Evolutionary conservation across 805 yeast species (phyloP), one percentile per base, ranked within the genome.

Genomic region (Starmerella asiatica): DNA sequence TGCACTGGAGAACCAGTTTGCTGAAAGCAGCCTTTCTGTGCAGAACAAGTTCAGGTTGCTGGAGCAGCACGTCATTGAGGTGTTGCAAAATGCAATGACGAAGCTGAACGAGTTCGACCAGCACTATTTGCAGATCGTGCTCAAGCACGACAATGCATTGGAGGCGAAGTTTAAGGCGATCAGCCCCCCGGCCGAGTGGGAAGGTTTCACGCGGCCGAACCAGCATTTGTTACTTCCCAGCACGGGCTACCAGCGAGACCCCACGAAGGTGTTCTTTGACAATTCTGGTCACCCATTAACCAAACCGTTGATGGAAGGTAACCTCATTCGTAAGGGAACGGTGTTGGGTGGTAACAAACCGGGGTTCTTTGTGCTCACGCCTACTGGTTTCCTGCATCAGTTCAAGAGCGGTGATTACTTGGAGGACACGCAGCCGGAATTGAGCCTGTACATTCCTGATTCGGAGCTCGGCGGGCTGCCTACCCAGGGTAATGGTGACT

Each of bases 381-480:
- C 63, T 26, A 44, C 70, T 0, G 59, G 65, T 18, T 68, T 60
- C 50, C 48, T 71, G 21, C 65, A 65, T 42, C 70, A 68, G 44
- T 46, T 31, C 55, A 65, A 65, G 42, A 59, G 70, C 12, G 59
- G 64, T 40, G 65, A 70, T 20, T 56, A 55, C 34, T 48, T 56
- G 32, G 54, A 53, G 40, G 72, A 68, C 44, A 56, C 69, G 6
- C 59, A 57, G n/a, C 75, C 75, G 8, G 64, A 65, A 20, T 48
- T 67, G 32, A 62, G 67, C 18, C 47, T 71, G 5, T 69, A 62
- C 44, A 53, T 71, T 20, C 76, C 76, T 4, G 74, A 69, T 18
- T 60, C 69, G 38, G 49, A 59, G 27, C 40, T 69, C 14, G 67
- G 69, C 18, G 55, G 59, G 9, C 57, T 60, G 12, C 54, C 59